Base-by-base conservation (phyloP, 31 red algal genomes). In the Endocladia muricata region DNA sequence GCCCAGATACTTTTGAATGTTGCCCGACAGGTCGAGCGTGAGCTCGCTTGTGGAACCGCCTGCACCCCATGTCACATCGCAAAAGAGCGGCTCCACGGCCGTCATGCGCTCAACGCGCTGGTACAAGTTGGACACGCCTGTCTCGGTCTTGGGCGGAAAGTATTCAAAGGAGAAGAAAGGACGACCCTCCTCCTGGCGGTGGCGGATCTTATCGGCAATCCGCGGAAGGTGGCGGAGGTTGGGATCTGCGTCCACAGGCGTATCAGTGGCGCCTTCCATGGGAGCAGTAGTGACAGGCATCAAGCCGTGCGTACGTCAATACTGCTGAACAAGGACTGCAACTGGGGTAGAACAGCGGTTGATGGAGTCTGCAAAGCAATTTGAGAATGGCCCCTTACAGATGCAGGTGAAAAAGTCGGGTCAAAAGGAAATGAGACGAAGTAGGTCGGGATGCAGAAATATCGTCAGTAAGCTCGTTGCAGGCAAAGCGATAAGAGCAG, bases 151-250 rank as follows among this genome's bases (percentile, higher is more conserved):
- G 34, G 97, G 97, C 2, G 97, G 97, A 43, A 99, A 99, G 77
- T 91, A 99, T 41, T 99, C 97, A 41, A 99, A 99, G 61, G 92
- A 95, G 66, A 95, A 95, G 76, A 99, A 99, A 23, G 84, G 60
- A 28, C 81, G 69, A 34, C 91, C 81, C 23, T 86, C 93, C 17
- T 72, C 65, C 19, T 76, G 78, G 44, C 86, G 77, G 23, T 82
- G 52, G 33, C 57, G 68, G 47, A 99, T 91, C 80, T 96, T 96
- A 68, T 99, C 97, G 28, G 79, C 78, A 54, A 99, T 91, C 30
- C 75, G 65, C 19, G 95, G 83, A 34, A 93, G 57, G 36, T 93
- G 82, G 33, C 94, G 89, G 21, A 97, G 70, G 73, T 92, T 97
- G 43, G 76, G 74, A 80, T 97, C 94, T 17, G 77, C 35, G 36